These are phyloP conservation scores for Starmerella floris DNA, from an alignment of 805 yeast genomes.

Conservation along the genomic window DNA sequence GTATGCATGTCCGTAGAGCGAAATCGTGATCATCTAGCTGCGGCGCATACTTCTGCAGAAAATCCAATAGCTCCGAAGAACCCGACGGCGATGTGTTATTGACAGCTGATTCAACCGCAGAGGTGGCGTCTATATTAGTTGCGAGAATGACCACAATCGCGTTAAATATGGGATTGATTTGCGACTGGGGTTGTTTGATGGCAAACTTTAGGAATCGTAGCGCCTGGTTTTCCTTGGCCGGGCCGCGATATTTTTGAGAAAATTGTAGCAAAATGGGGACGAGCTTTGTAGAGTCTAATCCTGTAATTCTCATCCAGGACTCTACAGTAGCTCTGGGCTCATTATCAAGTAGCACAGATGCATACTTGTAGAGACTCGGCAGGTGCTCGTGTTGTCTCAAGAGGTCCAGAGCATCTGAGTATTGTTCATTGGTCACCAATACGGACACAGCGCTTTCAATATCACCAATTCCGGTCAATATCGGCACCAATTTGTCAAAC, in stretches of 20 bases:
- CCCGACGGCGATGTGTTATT: not conserved
- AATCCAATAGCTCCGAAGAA: constrained; percentile 34
- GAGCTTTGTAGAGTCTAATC: constrained; percentile 47
- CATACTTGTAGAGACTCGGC: constrained; percentile 47
- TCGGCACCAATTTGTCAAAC: constrained; percentile 47
- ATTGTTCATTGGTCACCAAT: constrained; percentile 55
- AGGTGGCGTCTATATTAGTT: constrained; percentile 21
- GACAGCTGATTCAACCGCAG: not conserved
- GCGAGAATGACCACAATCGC: constrained; percentile 52
- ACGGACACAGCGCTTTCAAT: constrained; percentile 53
- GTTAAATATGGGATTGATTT: constrained; percentile 47
- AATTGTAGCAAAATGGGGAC: constrained; percentile 67
- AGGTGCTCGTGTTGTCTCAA: constrained; percentile 30
- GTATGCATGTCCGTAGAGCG: constrained; percentile 58
- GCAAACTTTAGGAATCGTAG: constrained; percentile 48
- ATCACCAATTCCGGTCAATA: constrained; percentile 57
- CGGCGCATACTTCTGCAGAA: constrained; percentile 34
- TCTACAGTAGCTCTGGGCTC: constrained; percentile 58
- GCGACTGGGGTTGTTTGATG: constrained; percentile 24
- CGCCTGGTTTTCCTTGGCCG: constrained; percentile 45
- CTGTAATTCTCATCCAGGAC: constrained; percentile 53
- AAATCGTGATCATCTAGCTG: constrained; percentile 41
- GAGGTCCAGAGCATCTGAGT: constrained; percentile 58
- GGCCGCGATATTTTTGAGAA: constrained; percentile 32
- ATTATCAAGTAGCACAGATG: constrained; percentile 56